phyloP scores from a whole-genome alignment of 371 early-diverging fungal species.

The Cokeromyces recurvatus region DNA sequence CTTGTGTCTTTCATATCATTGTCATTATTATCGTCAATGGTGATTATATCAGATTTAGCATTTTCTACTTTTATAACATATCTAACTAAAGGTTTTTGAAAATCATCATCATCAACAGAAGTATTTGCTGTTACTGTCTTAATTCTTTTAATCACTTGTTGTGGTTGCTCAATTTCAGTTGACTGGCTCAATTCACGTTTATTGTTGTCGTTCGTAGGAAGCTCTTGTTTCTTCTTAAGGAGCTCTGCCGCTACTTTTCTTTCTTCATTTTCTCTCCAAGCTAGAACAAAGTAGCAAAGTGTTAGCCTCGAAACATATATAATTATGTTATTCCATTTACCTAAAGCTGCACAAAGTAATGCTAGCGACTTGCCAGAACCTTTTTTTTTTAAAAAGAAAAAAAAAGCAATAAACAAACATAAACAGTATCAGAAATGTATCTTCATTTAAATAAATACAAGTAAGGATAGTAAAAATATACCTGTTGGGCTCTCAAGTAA shows the following conservation, averaged over 20 bases:
- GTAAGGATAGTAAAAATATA: constrained; percentile 12
- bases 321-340: no score
- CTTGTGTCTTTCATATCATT: no score
- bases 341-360: constrained; percentile 47
- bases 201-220: neutral
- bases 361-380: constrained; percentile 60
- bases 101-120: constrained; percentile 21
- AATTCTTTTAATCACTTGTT: neutral
- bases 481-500: constrained; percentile 60
- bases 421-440: no score
- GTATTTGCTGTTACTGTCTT: neutral
- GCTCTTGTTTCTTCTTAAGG: neutral
- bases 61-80: neutral
- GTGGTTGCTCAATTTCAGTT: neutral
- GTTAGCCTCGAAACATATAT: no score
- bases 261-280: constrained; percentile 22
- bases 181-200: neutral
- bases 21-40: no score
- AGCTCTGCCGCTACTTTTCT: constrained; percentile 1
- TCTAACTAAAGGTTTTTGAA: constrained; percentile 13
- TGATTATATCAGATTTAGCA: no score
- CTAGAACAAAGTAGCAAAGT: constrained; percentile 1
- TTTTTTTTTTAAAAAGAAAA: neutral
- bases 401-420: neutral
- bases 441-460: no score